Evolutionary conservation across 2,329 filamentous ascomycete genomes (phyloP), one percentile per base, ranked within the genome.

Genomic region (Colletotrichum neosansevieriae): DNA sequence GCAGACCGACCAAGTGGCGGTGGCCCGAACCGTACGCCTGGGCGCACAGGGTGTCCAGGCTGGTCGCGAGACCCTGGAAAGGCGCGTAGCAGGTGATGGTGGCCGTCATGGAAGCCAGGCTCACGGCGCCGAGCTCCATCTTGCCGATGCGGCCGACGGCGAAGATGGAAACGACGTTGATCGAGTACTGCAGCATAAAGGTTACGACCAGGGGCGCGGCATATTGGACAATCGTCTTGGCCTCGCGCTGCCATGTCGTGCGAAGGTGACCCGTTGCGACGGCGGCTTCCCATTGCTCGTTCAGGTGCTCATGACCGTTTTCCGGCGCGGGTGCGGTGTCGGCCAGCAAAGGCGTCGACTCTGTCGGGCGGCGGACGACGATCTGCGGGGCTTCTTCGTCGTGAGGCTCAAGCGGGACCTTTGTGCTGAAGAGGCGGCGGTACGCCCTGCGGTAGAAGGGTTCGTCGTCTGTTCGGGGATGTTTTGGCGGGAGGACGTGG

Each of bases 11-110:
- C 5, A 98, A 87, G 73, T 94, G 92, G 76, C 92, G 97, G 77
- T 92, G 92, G 0, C 95, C 95, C 0, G 93, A 97, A 2, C 96
- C 95, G 76, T 97, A 98, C 0, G 96, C 95, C 79, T 98, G 95
- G 0, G 95, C 89, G 78, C 95, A 98, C 2, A 98, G 88, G 0
- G 95, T 98, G 79, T 98, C 95, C 42, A 98, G 84, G 71, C 91
- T 93, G 4, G 95, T 98, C 1, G 94, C 91, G 13, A 98, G 85
- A n/a, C 94, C 92, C 75, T 94, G 92, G 75, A 93, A 92, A 15
- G 93, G 89, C 0, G 91, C 91, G 74, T 92, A 91, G 66, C 91
- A 93, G 13, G 88, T 92, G 73, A 96, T 94, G 71, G 89, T 93
- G 32, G 91, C 91, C 2, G 91, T 93, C 92, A 95, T 95, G 74